phyloP scores from a whole-genome alignment of 2,329 filamentous ascomycete species.

The Botryotinia narcissicola region DNA sequence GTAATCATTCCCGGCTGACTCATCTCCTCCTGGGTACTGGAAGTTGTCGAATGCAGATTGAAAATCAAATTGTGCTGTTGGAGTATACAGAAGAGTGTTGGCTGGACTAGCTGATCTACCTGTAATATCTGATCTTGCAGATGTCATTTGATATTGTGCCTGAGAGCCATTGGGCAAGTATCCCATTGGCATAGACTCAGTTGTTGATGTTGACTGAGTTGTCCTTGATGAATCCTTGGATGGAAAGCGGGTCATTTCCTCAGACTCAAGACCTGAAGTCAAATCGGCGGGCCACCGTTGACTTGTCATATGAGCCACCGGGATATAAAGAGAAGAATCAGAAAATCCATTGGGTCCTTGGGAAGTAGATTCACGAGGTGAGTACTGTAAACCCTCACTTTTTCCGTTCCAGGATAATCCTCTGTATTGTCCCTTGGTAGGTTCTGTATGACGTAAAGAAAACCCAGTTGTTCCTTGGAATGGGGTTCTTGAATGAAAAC shows the following conservation, averaged over 20 bases:
- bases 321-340: slow-evolving; percentile 32
- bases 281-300: slow-evolving; percentile 33
- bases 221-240: slow-evolving; percentile 37
- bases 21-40: slow-evolving; percentile 33
- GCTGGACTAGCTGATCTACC: slow-evolving; percentile 37
- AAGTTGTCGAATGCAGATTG: slow-evolving; percentile 33
- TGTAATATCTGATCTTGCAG: slow-evolving; percentile 36
- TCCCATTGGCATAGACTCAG: slow-evolving; percentile 32
- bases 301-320: slow-evolving; percentile 29
- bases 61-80: slow-evolving; percentile 35
- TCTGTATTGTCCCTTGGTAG: slow-evolving; percentile 37
- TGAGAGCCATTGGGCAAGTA: slow-evolving; percentile 34
- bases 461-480: slow-evolving; percentile 34
- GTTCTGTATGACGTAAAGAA: slow-evolving; percentile 39
- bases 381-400: slow-evolving; percentile 40
- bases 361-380: slow-evolving; percentile 32
- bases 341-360: slow-evolving; percentile 35
- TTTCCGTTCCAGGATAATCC: slow-evolving; percentile 35
- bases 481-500: slow-evolving; percentile 30
- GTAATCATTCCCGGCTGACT: slow-evolving; percentile 30
- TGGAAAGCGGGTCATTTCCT: slow-evolving; percentile 34
- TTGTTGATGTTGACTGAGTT: slow-evolving; percentile 30
- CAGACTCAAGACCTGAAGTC: slow-evolving; percentile 31
- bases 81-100: slow-evolving; percentile 33
- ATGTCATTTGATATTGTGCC: slow-evolving; percentile 37